Conservation (phyloP, 345 rosid genomes). For the Aquilaria malaccensis region DNA sequence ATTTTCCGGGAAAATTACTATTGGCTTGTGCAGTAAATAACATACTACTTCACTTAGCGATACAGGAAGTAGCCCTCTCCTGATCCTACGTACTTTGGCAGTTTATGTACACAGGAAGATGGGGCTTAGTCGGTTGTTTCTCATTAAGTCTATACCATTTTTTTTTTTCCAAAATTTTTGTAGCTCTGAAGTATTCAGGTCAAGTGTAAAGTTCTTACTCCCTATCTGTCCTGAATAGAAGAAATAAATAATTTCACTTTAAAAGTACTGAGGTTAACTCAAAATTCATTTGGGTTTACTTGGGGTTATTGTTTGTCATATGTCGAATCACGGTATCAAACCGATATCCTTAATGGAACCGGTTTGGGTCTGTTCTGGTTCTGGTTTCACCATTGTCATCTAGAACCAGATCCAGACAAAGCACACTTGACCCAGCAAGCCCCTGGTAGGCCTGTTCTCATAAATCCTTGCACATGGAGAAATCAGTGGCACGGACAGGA, state of each 20-base stretch:
- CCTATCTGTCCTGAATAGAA: too few species aligned
- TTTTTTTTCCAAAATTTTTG: too few species aligned
- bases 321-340: too few species aligned
- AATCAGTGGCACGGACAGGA: too few species aligned
- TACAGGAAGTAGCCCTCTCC: constrained; percentile 47
- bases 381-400: too few species aligned
- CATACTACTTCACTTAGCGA: constrained; percentile 2
- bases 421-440: constrained; percentile 17
- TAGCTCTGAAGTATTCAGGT: too few species aligned
- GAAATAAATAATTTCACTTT: too few species aligned
- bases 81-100: constrained; percentile 8
- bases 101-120: constrained; percentile 32
- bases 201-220: too few species aligned
- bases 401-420: constrained; percentile 13
- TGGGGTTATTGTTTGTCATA: too few species aligned
- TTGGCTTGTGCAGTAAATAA: constrained; percentile 12
- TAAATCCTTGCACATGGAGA: constrained; percentile 30
- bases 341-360: too few species aligned
- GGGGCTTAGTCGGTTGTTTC: constrained; percentile 26
- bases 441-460: constrained; percentile 18
- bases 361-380: constrained; percentile 10
- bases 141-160: neutral
- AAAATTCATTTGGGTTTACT: too few species aligned
- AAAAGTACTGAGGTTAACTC: too few species aligned
- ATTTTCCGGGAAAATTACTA: neutral